Evolutionary conservation across 371 early-diverging fungal species (phyloP).

Genomic region (Rhizomucor miehei): DNA sequence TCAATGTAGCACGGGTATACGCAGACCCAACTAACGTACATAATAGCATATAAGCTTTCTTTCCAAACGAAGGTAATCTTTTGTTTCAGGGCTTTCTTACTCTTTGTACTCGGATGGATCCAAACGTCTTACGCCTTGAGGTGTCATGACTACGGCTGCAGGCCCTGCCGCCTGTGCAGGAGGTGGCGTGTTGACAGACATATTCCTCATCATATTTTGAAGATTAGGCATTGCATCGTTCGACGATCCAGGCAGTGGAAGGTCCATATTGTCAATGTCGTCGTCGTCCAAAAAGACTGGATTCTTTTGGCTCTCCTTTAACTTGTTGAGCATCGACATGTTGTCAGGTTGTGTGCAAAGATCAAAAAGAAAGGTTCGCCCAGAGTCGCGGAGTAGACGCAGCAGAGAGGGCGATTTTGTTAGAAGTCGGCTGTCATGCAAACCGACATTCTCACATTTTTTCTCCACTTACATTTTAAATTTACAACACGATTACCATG

Average conservation of each 20-base stretch:
- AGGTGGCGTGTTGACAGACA: not conserved
- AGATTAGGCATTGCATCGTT: slow-evolving; percentile 12
- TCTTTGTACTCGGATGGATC: slow-evolving; percentile 44
- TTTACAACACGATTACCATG: no score
- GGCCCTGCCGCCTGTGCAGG: slow-evolving; percentile 4
- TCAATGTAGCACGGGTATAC: slow-evolving; percentile 72
- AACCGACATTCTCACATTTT: no score
- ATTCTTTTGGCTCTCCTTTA: slow-evolving; percentile 40
- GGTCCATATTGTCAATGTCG: slow-evolving; percentile 69
- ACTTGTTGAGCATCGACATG: slow-evolving; percentile 45
- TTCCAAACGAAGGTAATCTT: not conserved
- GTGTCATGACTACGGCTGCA: slow-evolving; percentile 33
- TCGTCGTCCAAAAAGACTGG: slow-evolving; percentile 45
- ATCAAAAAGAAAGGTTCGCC: no score
- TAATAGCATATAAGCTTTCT: not conserved
- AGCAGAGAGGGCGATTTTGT: no score
- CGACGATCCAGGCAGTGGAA: slow-evolving; percentile 48
- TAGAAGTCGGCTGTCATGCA: no score
- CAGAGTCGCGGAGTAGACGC: no score
- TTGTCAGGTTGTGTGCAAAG: not conserved
- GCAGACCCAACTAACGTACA: slow-evolving; percentile 53
- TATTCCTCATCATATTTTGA: slow-evolving; percentile 27
- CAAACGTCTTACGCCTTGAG: slow-evolving; percentile 33
- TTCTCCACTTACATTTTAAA: not conserved
- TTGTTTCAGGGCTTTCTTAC: no score